Percentiles rank a stretch among this genome's conserved stretches.
phyloP scores from a whole-genome alignment of 257 asterid genomes.

The Jacaranda copaia region DNA sequence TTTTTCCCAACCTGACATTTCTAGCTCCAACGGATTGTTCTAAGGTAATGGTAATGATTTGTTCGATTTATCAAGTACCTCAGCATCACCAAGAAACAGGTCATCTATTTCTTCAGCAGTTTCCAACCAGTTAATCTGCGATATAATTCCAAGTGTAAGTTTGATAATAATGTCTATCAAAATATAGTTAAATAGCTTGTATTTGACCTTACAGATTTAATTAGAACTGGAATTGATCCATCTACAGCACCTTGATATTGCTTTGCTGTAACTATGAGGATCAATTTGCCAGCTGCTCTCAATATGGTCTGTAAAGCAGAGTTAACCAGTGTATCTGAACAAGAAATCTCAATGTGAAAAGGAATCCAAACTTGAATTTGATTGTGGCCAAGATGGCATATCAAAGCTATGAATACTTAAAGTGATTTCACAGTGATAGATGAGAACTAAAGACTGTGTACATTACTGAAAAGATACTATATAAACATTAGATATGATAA shows the following conservation, averaged over 20 bases:
- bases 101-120: conserved; percentile 88
- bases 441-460: no score
- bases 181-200: conserved; percentile 19
- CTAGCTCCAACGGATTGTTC: no score
- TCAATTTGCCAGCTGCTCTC: conserved; percentile 64
- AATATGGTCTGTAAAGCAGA: conserved; percentile 71
- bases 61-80: conserved; percentile 51
- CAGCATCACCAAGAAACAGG: conserved; percentile 85
- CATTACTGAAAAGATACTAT: neutral
- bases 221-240: conserved; percentile 74
- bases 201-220: conserved; percentile 65
- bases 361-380: conserved; percentile 32
- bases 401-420: conserved; percentile 20
- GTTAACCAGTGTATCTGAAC: conserved; percentile 57
- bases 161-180: conserved; percentile 1
- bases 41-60: no score
- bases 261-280: conserved; percentile 58
- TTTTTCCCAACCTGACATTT: no score
- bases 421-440: conserved; percentile 7
- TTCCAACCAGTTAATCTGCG: conserved; percentile 76
- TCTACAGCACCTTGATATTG: conserved; percentile 60
- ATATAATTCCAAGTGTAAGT: conserved; percentile 22
- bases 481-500: neutral
- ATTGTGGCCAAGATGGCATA: conserved; percentile 21
- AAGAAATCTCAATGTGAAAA: conserved; percentile 46